Evolutionary conservation across 2,329 filamentous ascomycete genomes (phyloP).

Genomic region (Lizonia empirigonia): DNA sequence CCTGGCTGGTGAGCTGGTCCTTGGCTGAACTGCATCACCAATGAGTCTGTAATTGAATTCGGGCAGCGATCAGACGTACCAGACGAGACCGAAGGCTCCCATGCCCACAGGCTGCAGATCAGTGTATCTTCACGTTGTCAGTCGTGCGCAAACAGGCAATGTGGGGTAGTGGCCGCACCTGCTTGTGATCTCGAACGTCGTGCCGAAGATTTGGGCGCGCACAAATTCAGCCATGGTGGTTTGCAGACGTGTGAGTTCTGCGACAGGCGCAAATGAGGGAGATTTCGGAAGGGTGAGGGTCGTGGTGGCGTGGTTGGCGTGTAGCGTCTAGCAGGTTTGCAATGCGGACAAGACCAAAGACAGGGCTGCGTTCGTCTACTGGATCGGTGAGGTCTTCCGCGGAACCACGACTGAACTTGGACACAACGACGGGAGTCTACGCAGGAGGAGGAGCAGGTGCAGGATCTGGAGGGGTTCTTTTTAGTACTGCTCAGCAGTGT

Average conservation of each 20-base stretch:
- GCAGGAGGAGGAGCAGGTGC: background rate
- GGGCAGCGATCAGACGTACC: constrained; percentile 61
- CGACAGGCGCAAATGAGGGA: constrained; percentile 31
- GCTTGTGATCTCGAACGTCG: constrained; percentile 99
- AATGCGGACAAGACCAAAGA: constrained; percentile 23
- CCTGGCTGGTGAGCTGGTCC: constrained; percentile 95
- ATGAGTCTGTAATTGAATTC: constrained; percentile 21
- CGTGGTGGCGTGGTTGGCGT: constrained; percentile 21
- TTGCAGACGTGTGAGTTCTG: constrained; percentile 21
- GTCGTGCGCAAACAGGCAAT: constrained; percentile 23
- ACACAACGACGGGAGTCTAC: constrained; percentile 15
- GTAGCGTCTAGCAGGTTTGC: constrained; percentile 36
- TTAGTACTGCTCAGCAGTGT: constrained; percentile 8
- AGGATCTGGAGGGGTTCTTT: constrained; percentile 1
- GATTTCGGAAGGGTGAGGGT: constrained; percentile 21
- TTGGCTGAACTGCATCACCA: constrained; percentile 76
- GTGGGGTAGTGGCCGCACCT: constrained; percentile 64
- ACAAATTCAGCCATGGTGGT: constrained; percentile 96
- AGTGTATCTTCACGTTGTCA: constrained; percentile 72
- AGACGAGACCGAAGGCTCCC: constrained; percentile 98
- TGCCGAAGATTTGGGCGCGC: constrained; percentile 98
- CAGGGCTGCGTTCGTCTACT: constrained; percentile 26
- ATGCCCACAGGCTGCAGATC: constrained; percentile 98
- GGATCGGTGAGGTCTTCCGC: constrained; percentile 28
- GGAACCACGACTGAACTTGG: constrained; percentile 12